phyloP scores from a whole-genome alignment of 148 eudicot genomes.

The Cornus florida region DNA sequence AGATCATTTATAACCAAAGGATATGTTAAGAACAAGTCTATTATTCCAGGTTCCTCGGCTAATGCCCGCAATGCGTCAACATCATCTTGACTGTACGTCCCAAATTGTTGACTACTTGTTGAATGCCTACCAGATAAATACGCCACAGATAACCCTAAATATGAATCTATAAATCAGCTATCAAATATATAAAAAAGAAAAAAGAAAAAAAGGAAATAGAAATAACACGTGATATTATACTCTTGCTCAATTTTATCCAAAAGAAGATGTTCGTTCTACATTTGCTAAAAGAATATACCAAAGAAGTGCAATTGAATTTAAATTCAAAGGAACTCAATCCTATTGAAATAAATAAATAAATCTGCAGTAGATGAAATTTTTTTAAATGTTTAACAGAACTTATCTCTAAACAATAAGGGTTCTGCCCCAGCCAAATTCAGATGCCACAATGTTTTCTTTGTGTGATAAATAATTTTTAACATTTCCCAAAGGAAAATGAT shows the following conservation, averaged over 20 bases:
- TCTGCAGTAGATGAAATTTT: no score
- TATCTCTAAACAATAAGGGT: no score
- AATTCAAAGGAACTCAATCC: background rate
- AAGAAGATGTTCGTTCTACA: background rate
- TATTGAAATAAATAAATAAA: no score
- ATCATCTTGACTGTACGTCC: slow-evolving; percentile 89
- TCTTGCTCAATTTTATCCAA: background rate
- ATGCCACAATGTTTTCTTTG: background rate
- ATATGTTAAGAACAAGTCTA: slow-evolving; percentile 90
- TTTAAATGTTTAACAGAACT: no score
- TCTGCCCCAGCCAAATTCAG: slow-evolving; percentile 1
- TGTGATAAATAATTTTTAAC: background rate
- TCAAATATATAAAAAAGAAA: no score
- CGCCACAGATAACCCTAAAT: slow-evolving; percentile 82
- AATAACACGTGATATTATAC: background rate
- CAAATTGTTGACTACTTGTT: slow-evolving; percentile 69
- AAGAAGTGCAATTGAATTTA: background rate
- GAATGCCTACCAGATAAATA: slow-evolving; percentile 95
- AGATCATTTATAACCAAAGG: slow-evolving; percentile 39
- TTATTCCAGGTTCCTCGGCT: slow-evolving; percentile 80
- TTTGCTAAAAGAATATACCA: background rate
- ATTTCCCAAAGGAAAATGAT: background rate
- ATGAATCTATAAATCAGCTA: slow-evolving; percentile 51
- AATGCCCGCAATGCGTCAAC: slow-evolving; percentile 90
- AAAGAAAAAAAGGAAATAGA: background rate